These are phyloP conservation scores for Mikania micrantha DNA, from an alignment of 129 eudicot species.

Conservation along the genomic window DNA sequence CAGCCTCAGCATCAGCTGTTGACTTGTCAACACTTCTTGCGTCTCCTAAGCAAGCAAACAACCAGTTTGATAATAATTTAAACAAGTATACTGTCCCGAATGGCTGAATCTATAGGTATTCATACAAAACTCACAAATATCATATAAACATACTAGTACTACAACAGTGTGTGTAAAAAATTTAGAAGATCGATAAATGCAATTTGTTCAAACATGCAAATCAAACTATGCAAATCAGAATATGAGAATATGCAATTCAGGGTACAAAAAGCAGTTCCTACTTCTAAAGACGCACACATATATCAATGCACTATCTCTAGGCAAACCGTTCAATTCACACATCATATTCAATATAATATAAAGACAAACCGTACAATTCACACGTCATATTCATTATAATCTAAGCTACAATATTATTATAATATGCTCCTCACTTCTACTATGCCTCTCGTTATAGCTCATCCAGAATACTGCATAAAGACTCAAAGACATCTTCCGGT, in stretches of 20 bases:
- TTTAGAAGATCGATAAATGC: background rate
- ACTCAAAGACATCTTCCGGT: background rate
- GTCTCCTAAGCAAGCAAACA: constrained; percentile 32
- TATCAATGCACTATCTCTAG: background rate
- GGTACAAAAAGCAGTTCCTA: background rate
- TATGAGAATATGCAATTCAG: too few relatives aligned
- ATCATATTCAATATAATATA: background rate
- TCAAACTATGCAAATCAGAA: background rate
- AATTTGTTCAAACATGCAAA: background rate
- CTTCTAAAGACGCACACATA: background rate
- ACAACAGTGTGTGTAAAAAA: background rate
- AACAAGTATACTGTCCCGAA: background rate
- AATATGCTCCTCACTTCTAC: background rate
- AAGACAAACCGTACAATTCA: too few relatives aligned
- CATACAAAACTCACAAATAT: background rate
- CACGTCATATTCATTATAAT: background rate
- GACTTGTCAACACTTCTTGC: constrained; percentile 23
- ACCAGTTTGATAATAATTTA: constrained; percentile 2
- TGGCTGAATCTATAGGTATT: background rate
- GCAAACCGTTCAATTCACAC: background rate
- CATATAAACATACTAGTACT: background rate
- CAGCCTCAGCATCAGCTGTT: constrained; percentile 50
- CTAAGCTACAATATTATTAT: background rate
- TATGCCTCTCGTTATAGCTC: background rate
- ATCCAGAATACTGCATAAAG: background rate